Evolutionary conservation across 192 early-diverging fungal genomes (phyloP), one percentile per base, ranked within the genome.

Genomic region (Backusella luteola): DNA sequence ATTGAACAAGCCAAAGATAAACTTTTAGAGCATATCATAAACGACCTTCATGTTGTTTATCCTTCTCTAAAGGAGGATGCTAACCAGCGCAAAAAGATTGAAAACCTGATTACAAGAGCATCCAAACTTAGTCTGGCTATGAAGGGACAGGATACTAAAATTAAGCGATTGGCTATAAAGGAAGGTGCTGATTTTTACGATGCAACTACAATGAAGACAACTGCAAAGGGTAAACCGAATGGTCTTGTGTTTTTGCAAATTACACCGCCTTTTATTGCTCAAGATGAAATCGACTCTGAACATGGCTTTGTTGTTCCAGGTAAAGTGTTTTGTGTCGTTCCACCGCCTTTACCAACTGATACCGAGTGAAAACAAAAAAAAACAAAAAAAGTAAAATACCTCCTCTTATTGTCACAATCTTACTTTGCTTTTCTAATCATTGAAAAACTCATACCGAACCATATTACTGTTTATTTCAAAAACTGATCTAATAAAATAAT

Each of bases 121-220:
- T 75, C 80, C n/a, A 79, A 81, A 34, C 53, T 85, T 21, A 85
- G 77, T 69, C 52, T 85, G 52, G 79, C 84, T 14, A 85, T 85
- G 84, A 67, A 80, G 39, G 80, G 84, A 46, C 84, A 85, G 77
- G 77, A 79, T 23, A 70, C 71, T 26, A 15, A 35, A 35, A 36
- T 76, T 21, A 23, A 34, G 17, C 26, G 36, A 34, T 32, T 21
- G 6, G 17, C n/a, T 42, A 70, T 76, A 34, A 23, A 49, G 6
- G 67, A 68, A 17, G 69, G 69, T 15, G 21, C 26, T 17, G 39
- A 41, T 19, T 26, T 35, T 34, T 76, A 56, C 35, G 75, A 76
- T 41, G 6, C 15, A 8, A 19, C 7, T 14, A 44, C 35, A 19
- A 76, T 76, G 75, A 56, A 70, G 23, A 44, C 75, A 6, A 69